Evolutionary conservation across 2,329 filamentous ascomycete species (phyloP).

Genomic region (Venturia effusa): DNA sequence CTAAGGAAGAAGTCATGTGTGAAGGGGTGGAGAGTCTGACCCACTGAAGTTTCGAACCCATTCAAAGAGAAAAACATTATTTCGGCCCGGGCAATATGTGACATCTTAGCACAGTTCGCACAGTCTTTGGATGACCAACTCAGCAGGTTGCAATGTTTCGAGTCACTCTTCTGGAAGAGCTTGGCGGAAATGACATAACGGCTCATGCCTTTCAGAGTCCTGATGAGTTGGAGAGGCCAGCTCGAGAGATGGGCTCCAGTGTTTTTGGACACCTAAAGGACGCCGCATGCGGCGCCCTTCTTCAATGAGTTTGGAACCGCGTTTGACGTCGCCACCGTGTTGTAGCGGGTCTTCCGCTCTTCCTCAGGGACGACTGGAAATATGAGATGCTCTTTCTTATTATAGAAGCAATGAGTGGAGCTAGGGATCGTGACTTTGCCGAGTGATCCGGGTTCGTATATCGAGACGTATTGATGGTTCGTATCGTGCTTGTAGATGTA

Average conservation of each 20-base stretch:
- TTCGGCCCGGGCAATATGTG: neutral
- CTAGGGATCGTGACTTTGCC: neutral
- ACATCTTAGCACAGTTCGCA: neutral
- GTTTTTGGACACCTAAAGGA: neutral
- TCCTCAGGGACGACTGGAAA: neutral
- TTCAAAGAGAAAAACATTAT: neutral
- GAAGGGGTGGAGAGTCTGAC: neutral
- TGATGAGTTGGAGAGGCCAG: neutral
- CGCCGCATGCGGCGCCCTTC: neutral
- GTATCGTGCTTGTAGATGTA: neutral
- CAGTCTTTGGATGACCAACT: neutral
- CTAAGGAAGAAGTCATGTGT: neutral
- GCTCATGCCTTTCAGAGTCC: neutral
- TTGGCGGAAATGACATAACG: neutral
- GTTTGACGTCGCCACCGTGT: neutral
- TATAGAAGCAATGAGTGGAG: neutral
- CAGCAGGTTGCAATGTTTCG: neutral
- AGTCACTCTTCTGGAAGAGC: neutral
- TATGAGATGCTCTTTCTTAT: neutral
- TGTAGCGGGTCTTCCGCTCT: neutral
- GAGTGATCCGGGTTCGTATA: neutral
- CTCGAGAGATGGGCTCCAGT: neutral
- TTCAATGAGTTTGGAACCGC: neutral
- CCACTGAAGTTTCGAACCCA: neutral
- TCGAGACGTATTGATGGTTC: neutral